phyloP scores from a whole-genome alignment of 768 basidiomycete species.

The Trametes cinnabarina region DNA sequence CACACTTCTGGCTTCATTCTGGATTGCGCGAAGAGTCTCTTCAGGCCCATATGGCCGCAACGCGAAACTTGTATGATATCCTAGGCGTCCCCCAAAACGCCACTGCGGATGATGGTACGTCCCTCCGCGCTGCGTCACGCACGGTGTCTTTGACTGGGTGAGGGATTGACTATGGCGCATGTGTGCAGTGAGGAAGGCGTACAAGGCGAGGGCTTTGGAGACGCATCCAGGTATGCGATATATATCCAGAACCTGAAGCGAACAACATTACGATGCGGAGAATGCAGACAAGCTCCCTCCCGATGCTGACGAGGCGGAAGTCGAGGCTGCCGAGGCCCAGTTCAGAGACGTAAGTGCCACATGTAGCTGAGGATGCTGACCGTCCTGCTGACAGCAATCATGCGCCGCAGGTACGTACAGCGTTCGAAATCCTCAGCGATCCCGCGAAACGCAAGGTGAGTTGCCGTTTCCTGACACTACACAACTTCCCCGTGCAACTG shows the following conservation, averaged over 20 bases:
- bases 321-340: slow-evolving; percentile 24
- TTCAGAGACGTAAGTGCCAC: slow-evolving; percentile 29
- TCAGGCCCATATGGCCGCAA: slow-evolving; percentile 24
- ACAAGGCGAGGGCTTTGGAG: slow-evolving; percentile 28
- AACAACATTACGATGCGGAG: background rate
- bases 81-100: slow-evolving; percentile 28
- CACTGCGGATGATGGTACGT: slow-evolving; percentile 30
- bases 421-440: slow-evolving; percentile 33
- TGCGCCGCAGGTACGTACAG: slow-evolving; percentile 23
- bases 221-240: slow-evolving; percentile 31
- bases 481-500: background rate
- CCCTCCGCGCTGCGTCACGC: background rate
- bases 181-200: slow-evolving; percentile 31
- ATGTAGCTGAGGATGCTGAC: too few species aligned
- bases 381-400: too few species aligned
- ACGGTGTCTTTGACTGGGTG: too few species aligned
- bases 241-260: background rate
- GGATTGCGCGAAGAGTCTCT: slow-evolving; percentile 8
- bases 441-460: slow-evolving; percentile 32
- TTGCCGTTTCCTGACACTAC: background rate
- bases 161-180: too few species aligned
- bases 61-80: slow-evolving; percentile 28
- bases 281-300: slow-evolving; percentile 30
- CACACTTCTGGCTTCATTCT: slow-evolving; percentile 9
- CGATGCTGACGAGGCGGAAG: slow-evolving; percentile 26